A percentile compares a stretch with the other conserved stretches of the same genome.
These are phyloP conservation scores for Sporothrix variecibatus DNA, from an alignment of 2,329 filamentous ascomycete genomes.

Conservation along the genomic window DNA sequence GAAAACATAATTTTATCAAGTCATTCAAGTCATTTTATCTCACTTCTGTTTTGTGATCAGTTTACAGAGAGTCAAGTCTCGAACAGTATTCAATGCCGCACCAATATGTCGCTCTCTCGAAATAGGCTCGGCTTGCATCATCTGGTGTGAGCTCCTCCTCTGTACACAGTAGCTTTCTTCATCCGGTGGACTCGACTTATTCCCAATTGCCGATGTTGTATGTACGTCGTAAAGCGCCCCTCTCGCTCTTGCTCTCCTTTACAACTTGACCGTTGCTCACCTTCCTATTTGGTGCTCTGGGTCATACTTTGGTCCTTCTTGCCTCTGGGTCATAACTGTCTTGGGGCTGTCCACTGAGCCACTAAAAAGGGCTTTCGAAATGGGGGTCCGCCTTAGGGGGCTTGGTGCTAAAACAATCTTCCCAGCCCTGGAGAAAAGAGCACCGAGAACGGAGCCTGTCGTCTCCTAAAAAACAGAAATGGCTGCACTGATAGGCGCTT, in stretches of 20 bases:
- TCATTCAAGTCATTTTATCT: no score
- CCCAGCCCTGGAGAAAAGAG: background rate
- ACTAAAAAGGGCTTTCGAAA: background rate
- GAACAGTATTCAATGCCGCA: background rate
- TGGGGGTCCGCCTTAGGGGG: background rate
- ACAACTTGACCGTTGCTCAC: background rate
- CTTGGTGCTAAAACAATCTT: background rate
- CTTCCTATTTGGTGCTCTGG: constrained; percentile 3
- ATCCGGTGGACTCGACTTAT: no score
- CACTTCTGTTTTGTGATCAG: no score
- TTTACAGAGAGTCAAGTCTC: no score
- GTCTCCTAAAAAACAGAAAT: background rate
- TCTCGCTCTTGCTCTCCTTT: background rate
- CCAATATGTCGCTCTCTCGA: background rate
- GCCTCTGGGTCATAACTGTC: background rate
- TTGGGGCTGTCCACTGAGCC: background rate
- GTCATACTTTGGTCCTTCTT: background rate
- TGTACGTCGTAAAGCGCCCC: no score
- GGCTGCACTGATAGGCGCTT: background rate
- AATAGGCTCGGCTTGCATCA: background rate
- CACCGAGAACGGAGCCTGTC: background rate
- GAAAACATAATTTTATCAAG: background rate
- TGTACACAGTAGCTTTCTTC: background rate
- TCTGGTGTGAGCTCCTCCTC: background rate
- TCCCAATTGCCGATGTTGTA: background rate